Percentiles rank a stretch among this genome's conserved stretches.
Evolutionary conservation across 148 eudicot genomes (phyloP).

Genomic region (Diospyros kaki): DNA sequence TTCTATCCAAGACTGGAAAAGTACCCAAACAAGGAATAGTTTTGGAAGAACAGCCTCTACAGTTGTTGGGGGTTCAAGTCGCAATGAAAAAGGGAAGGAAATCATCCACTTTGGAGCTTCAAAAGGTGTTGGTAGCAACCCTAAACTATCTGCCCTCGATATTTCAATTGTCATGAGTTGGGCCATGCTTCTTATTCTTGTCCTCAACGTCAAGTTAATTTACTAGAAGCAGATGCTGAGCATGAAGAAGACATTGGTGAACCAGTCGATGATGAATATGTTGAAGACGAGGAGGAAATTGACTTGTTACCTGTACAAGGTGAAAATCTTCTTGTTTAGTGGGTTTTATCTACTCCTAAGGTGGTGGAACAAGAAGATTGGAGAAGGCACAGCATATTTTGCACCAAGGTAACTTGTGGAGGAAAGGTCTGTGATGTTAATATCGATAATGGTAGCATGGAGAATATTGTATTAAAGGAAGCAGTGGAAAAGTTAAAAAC

Average conservation of each 20-base stretch:
- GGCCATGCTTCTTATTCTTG: neutral
- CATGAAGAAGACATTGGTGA: neutral
- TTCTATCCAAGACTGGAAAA: too few species aligned
- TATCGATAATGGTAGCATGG: neutral
- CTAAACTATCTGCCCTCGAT: neutral
- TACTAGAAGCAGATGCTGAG: neutral
- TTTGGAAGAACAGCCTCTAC: neutral
- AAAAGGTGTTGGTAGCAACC: neutral
- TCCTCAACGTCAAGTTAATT: neutral
- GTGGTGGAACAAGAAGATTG: neutral
- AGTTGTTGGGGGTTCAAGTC: neutral
- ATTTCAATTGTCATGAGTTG: neutral
- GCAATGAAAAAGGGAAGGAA: neutral
- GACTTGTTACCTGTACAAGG: neutral
- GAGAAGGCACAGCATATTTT: neutral
- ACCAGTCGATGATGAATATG: neutral
- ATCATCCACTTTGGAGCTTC: neutral
- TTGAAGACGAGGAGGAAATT: neutral
- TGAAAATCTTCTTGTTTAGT: neutral
- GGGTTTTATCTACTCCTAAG: neutral
- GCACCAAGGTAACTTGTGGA: neutral
- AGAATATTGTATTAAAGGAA: neutral
- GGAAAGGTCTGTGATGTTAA: neutral
- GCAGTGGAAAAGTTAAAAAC: neutral
- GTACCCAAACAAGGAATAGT: too few species aligned